Base-by-base conservation (phyloP, 2,329 filamentous ascomycete genomes). In the Huntiella omanensis region DNA sequence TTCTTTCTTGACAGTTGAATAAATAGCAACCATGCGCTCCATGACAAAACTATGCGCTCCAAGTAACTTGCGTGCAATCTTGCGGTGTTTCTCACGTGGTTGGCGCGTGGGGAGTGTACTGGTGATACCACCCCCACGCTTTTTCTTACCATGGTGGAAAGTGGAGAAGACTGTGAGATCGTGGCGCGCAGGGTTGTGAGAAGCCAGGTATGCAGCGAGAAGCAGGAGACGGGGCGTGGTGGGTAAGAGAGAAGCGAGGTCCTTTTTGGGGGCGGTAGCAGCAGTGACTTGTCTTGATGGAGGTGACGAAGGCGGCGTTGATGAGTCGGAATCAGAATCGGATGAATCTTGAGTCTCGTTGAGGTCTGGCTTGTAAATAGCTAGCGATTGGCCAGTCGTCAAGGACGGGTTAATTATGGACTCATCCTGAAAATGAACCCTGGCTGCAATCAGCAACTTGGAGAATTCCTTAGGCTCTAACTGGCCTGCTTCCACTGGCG, bases 381-480 rank as follows among this genome's bases (percentile, higher is more conserved):
- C 19, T 6, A 15, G 38, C 12, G 46, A 46, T 10, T 45, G 48
- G 2, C 55, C 54, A 33, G 58, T 51, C 12, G 64, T 59, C 51
- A 85, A 74, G 45, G 70, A 71, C 2, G 80, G 78, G 34, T 82
- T 70, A 3, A 88, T 67, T 0, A 79, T 64, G n/a, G 65, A 61
- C 56, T 87, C 82, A 54, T 83, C 74, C 54, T 85, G 80, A 57
- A 88, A 83, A 33, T 83, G 68, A 0, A 69, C 64, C 12, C 80
- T 68, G 19, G 77, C 73, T 1, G 76, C 73, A 42, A 88, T 77
- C 47, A 96, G 71, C 5, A 98, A 67, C 51, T 83, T 80, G 11
- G 83, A 79, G 61, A 95, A 95, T 56, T 95, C 85, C 54, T 80
- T 78, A 7, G 81, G 75, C 1, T 72, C 71, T 54, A 80, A 77